These are phyloP conservation scores for Skeletonema tropicum DNA, from an alignment of 108 stramenopile genomes.

Conservation along the genomic window DNA sequence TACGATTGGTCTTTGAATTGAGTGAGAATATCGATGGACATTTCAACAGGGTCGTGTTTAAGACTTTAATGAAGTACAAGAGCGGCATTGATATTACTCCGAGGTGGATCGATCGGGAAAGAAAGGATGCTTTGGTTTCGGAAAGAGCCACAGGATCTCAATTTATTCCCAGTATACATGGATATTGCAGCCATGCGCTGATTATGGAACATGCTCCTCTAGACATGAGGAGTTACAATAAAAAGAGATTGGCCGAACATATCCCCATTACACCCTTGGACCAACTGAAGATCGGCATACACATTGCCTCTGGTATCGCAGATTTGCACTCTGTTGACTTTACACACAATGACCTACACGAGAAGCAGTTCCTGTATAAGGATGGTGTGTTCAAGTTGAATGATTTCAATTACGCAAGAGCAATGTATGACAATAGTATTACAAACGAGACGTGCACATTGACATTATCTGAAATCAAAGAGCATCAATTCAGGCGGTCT, in stretches of 20 bases:
- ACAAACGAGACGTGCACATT: slow-evolving; percentile 27
- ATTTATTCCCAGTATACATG: slow-evolving; percentile 43
- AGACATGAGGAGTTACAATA: slow-evolving; percentile 50
- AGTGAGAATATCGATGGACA: slow-evolving; percentile 31
- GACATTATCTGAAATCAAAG: background rate
- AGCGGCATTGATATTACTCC: background rate
- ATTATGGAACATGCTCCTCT: slow-evolving; percentile 53
- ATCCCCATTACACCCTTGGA: slow-evolving; percentile 12
- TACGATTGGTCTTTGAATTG: background rate
- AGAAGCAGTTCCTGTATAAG: slow-evolving; percentile 47
- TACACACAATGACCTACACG: slow-evolving; percentile 55
- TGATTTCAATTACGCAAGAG: slow-evolving; percentile 31
- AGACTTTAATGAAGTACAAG: slow-evolving; percentile 22
- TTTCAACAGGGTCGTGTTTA: slow-evolving; percentile 40
- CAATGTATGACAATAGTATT: slow-evolving; percentile 37
- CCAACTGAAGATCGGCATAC: slow-evolving; percentile 22
- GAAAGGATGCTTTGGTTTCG: slow-evolving; percentile 44
- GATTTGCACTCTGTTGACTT: slow-evolving; percentile 60
- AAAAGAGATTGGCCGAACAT: slow-evolving; percentile 20
- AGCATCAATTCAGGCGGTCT: background rate
- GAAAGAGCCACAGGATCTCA: slow-evolving; percentile 24
- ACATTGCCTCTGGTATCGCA: slow-evolving; percentile 56
- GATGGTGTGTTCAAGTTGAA: slow-evolving; percentile 42
- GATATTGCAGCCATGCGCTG: slow-evolving; percentile 40
- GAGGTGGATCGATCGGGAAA: slow-evolving; percentile 28